Evolutionary conservation across 495 filamentous ascomycete genomes (phyloP).

Genomic region (Neurospora sp.): DNA sequence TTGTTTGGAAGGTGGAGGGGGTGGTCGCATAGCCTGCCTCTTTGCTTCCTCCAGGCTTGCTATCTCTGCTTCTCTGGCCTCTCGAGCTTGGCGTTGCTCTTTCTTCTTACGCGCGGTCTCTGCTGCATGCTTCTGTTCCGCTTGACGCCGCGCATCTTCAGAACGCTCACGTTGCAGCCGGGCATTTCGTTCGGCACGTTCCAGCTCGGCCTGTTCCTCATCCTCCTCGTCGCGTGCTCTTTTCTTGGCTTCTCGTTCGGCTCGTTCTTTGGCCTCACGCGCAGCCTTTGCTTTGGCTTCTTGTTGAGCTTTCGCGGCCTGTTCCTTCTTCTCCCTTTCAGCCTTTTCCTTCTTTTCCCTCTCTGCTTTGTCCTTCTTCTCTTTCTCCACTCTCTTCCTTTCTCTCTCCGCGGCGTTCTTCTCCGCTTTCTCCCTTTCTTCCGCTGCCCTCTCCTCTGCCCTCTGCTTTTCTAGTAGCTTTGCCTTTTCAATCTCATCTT

Average conservation of each 20-base stretch:
- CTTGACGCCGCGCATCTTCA: conserved; percentile 1
- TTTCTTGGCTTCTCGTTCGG: conserved; percentile 5
- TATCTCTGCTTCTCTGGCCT: background rate
- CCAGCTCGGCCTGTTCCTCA: conserved; percentile 7
- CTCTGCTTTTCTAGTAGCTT: background rate
- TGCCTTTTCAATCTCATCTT: background rate
- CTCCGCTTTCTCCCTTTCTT: background rate
- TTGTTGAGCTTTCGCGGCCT: background rate
- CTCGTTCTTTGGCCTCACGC: background rate
- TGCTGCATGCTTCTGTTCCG: conserved; percentile 1
- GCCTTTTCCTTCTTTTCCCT: background rate
- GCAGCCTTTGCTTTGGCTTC: background rate
- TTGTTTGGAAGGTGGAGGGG: background rate
- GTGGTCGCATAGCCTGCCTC: background rate
- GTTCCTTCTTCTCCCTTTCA: background rate
- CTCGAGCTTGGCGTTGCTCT: background rate
- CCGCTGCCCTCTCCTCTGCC: background rate
- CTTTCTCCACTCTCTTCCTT: background rate
- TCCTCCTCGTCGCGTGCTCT: conserved; percentile 12
- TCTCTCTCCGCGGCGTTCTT: background rate
- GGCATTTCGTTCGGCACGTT: conserved; percentile 9
- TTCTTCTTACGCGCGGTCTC: conserved; percentile 2
- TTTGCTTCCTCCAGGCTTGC: background rate
- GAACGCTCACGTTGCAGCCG: conserved; percentile 4
- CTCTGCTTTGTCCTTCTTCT: background rate